phyloP scores from a whole-genome alignment of 2,329 filamentous ascomycete species.

The Beauveria pseudobassiana region DNA sequence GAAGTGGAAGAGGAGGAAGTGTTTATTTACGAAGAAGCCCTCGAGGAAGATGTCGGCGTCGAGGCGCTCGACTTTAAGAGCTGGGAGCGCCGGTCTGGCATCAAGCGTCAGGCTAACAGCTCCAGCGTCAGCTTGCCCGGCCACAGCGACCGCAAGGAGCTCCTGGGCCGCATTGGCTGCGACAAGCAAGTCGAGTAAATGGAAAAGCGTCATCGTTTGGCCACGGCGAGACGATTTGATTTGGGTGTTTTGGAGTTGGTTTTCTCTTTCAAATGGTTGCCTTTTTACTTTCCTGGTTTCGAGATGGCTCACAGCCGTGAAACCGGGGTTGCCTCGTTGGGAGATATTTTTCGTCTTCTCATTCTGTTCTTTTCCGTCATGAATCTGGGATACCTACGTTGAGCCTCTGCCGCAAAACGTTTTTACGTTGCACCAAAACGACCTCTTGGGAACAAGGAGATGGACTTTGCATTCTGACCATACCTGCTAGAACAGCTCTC shows the following conservation, averaged over 20 bases:
- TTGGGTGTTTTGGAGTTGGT: conserved; percentile 5
- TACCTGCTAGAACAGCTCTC: conserved; percentile 11
- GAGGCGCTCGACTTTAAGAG: conserved; percentile 61
- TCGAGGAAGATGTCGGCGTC: conserved; percentile 70
- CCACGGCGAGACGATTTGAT: not conserved
- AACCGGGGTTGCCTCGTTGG: too few relatives aligned
- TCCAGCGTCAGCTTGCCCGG: conserved; percentile 60
- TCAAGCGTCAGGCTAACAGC: conserved; percentile 45
- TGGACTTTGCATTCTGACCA: conserved; percentile 5
- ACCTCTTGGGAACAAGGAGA: not conserved
- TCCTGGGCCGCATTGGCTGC: conserved; percentile 75
- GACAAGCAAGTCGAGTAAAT: conserved; percentile 59
- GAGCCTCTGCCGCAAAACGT: not conserved
- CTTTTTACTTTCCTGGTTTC: not conserved
- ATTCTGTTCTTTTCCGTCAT: not conserved
- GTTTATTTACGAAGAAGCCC: conserved; percentile 46
- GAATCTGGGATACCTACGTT: conserved; percentile 10
- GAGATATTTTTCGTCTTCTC: not conserved
- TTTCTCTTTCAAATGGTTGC: not conserved
- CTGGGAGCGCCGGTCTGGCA: conserved; percentile 50
- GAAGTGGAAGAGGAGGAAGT: conserved; percentile 53
- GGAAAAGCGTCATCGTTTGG: not conserved
- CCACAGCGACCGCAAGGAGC: conserved; percentile 70
- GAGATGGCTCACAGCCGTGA: not conserved
- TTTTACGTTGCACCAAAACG: not conserved